Conservation (phyloP, 768 basidiomycete genomes). For the Leucogyrophana mollusca region DNA sequence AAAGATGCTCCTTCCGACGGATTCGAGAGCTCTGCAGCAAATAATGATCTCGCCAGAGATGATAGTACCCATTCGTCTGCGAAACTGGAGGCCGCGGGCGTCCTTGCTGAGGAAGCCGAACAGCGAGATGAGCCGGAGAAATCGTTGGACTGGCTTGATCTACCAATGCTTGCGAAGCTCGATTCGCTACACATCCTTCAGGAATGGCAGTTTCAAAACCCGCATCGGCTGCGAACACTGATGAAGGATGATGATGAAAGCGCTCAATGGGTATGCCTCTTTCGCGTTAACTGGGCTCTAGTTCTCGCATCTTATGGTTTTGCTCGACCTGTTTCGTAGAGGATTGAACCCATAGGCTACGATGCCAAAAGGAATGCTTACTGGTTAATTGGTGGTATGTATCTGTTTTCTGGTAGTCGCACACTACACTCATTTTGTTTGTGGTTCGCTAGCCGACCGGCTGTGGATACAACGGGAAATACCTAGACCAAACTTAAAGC, state of each 20-base stretch:
- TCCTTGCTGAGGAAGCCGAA: constrained; percentile 17
- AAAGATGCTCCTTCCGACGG: background rate
- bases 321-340: constrained; percentile 42
- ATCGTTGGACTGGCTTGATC: constrained; percentile 66
- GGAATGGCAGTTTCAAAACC: constrained; percentile 89
- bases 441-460: constrained; percentile 57
- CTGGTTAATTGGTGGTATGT: constrained; percentile 80
- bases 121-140: constrained; percentile 33
- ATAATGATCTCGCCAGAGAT: constrained; percentile 1
- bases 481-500: constrained; percentile 46
- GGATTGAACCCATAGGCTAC: constrained; percentile 83
- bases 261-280: constrained; percentile 68
- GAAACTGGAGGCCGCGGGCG: constrained; percentile 9
- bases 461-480: constrained; percentile 82
- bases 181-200: constrained; percentile 69
- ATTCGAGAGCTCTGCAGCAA: no score
- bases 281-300: background rate
- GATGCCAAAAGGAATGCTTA: constrained; percentile 78
- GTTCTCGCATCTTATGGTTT: no score
- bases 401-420: constrained; percentile 4
- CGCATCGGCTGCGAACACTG: constrained; percentile 60
- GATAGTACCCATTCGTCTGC: constrained; percentile 1
- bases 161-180: constrained; percentile 70
- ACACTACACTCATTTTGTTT: constrained; percentile 7
- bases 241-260: constrained; percentile 81